Percentiles rank a stretch among this genome's conserved stretches.
phyloP scores from a whole-genome alignment of 139 green algal genomes.

The Volvox africanus region DNA sequence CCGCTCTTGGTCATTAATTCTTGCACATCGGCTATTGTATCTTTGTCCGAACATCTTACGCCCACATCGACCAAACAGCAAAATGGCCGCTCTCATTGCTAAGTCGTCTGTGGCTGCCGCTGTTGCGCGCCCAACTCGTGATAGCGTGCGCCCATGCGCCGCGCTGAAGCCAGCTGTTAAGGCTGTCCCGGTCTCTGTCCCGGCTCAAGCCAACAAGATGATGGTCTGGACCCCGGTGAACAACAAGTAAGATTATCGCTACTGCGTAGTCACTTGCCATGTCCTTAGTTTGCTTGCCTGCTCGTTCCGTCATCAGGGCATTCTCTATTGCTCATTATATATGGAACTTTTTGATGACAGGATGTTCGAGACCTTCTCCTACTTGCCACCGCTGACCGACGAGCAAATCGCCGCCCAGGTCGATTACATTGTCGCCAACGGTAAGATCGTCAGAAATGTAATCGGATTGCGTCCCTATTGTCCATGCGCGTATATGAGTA shows the following conservation, averaged over 20 bases:
- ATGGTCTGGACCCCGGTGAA: conserved; percentile 86
- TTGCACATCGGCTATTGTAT: background rate
- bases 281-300: background rate
- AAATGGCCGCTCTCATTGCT: conserved; percentile 57
- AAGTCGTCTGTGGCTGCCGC: conserved; percentile 41
- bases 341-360: conserved; percentile 56
- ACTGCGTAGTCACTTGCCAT: background rate
- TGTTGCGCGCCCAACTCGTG: conserved; percentile 22
- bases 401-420: conserved; percentile 95
- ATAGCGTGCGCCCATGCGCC: conserved; percentile 19
- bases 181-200: conserved; percentile 60
- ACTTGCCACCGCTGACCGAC: conserved; percentile 94
- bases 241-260: conserved; percentile 78
- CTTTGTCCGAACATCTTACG: background rate
- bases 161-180: conserved; percentile 52
- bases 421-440: conserved; percentile 95
- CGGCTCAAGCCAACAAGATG: conserved; percentile 77
- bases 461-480: no score
- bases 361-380: conserved; percentile 99
- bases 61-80: background rate
- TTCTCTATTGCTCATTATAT: background rate
- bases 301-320: background rate
- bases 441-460: conserved; percentile 11
- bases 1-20: background rate
- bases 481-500: no score